Percentiles rank a stretch among this genome's conserved stretches.
Conservation (phyloP, 257 asterid species). For the Solanum sitiens region DNA sequence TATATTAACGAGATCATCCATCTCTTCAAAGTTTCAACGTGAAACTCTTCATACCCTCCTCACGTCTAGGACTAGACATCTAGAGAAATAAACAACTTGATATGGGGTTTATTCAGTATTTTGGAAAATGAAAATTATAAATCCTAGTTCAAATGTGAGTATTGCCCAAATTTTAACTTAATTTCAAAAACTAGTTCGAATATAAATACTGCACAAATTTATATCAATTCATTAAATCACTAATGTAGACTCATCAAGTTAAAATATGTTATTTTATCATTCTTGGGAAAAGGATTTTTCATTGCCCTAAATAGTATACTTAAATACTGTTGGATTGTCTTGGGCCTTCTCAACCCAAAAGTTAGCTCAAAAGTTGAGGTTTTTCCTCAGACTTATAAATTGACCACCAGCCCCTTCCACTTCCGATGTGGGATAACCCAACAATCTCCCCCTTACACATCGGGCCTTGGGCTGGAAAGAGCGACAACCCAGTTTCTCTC, state of each 20-base stretch:
- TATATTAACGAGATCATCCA: neutral
- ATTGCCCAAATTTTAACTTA: neutral
- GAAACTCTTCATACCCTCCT: neutral
- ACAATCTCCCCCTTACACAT: no score
- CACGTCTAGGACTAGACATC: neutral
- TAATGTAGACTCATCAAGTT: neutral
- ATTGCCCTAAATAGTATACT: neutral
- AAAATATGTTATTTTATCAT: neutral
- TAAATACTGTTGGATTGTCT: no score
- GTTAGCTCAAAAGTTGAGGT: no score
- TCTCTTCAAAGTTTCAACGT: neutral
- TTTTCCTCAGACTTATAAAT: no score
- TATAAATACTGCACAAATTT: no score
- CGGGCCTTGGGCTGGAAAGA: no score
- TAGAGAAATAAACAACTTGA: neutral
- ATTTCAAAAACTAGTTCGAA: no score
- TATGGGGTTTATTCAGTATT: neutral
- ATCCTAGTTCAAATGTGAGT: neutral
- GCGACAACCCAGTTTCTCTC: no score
- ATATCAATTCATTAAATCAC: neutral
- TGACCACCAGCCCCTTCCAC: no score
- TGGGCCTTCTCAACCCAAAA: no score
- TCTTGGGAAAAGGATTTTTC: no score
- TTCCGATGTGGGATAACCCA: no score
- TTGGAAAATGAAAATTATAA: neutral